Evolutionary conservation across 257 asterid genomes (phyloP).

Genomic region (Penstemon barbatus): DNA sequence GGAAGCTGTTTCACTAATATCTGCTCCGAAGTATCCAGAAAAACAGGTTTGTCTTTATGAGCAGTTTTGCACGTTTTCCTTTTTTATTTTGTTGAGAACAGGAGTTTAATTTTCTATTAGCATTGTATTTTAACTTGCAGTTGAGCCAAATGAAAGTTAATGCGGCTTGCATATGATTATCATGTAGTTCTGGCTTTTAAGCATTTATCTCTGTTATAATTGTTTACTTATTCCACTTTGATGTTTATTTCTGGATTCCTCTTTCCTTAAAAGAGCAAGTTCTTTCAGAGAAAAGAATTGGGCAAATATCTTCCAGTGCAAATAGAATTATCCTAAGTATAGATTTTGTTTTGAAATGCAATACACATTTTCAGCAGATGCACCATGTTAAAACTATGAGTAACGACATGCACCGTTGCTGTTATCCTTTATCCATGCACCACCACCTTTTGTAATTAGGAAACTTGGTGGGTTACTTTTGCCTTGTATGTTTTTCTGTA

Average conservation of each 20-base stretch:
- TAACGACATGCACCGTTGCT: neutral
- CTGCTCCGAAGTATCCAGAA: conserved; percentile 99
- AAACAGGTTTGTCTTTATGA: conserved; percentile 66
- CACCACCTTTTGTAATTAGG: neutral
- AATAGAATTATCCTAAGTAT: neutral
- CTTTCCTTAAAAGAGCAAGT: conserved; percentile 9
- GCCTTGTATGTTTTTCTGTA: neutral
- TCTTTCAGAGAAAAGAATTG: conserved; percentile 15
- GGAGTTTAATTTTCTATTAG: neutral
- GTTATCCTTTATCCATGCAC: neutral
- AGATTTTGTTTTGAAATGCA: conserved; percentile 1
- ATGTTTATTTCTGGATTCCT: neutral
- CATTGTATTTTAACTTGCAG: conserved; percentile 17
- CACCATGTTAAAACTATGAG: neutral
- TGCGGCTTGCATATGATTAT: conserved; percentile 7
- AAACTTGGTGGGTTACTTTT: conserved; percentile 11
- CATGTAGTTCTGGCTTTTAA: conserved; percentile 1
- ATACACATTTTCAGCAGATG: neutral
- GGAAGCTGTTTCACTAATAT: conserved; percentile 98
- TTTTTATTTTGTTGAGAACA: neutral
- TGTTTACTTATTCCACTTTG: neutral
- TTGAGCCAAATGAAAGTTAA: neutral
- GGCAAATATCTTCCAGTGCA: neutral
- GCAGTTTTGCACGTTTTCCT: conserved; percentile 13
- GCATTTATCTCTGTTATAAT: conserved; percentile 9